Percentiles rank a stretch among this genome's conserved stretches.
These are phyloP conservation scores for Bonnemaisonia californica DNA, from an alignment of 31 red algal genomes.

Conservation along the genomic window DNA sequence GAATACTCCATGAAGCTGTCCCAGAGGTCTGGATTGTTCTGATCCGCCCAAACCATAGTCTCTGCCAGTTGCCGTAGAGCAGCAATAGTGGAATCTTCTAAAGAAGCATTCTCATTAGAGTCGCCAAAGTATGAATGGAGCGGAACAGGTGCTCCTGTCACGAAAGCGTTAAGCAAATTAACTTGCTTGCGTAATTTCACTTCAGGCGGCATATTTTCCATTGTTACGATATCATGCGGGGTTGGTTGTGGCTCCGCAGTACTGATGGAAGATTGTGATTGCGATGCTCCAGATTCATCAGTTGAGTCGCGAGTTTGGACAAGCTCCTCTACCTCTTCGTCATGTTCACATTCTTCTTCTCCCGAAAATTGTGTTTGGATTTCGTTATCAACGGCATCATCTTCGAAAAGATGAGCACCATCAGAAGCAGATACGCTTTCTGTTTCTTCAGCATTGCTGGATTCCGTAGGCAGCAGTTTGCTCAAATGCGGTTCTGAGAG, in stretches of 20 bases:
- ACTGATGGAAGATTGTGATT: background rate
- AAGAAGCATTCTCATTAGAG: background rate
- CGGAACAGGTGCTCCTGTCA: background rate
- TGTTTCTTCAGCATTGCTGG: background rate
- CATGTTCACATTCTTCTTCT: background rate
- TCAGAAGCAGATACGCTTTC: background rate
- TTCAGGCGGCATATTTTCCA: background rate
- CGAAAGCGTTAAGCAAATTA: background rate
- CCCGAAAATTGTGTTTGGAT: background rate
- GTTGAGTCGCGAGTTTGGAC: background rate
- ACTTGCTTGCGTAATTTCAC: background rate
- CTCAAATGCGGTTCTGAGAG: background rate
- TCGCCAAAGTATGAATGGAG: background rate
- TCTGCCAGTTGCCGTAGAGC: constrained; percentile 56
- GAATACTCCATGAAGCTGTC: constrained; percentile 61
- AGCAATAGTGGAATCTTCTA: background rate
- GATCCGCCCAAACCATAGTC: constrained; percentile 75
- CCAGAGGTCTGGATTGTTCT: constrained; percentile 50
- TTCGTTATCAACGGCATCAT: background rate
- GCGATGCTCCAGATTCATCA: background rate
- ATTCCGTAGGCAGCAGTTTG: background rate
- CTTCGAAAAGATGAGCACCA: background rate
- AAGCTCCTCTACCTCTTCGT: background rate
- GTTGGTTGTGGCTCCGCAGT: background rate
- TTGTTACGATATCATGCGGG: no score